Evolutionary conservation across 225 moss, liverwort and hornwort species (phyloP).

Genomic region (Antitrichia curtipendula): DNA sequence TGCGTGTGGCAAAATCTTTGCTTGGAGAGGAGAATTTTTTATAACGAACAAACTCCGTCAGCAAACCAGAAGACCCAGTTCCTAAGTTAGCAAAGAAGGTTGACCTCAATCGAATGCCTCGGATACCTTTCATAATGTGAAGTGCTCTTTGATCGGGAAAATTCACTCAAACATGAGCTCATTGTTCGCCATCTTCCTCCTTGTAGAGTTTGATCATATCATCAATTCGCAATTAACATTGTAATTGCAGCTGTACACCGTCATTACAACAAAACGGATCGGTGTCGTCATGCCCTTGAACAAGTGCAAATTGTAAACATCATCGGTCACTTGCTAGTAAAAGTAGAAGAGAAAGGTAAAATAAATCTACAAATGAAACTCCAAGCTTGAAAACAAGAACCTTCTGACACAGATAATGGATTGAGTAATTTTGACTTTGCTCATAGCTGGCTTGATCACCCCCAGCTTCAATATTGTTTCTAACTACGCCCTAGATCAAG

Average conservation of each 20-base stretch:
- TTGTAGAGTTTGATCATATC: slow-evolving; percentile 86
- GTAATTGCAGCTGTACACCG: slow-evolving; percentile 72
- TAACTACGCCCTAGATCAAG: slow-evolving; percentile 62
- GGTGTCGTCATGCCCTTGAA: neutral
- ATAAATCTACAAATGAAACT: no score
- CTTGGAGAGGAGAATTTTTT: no score
- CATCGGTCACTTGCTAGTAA: neutral
- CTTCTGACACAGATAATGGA: neutral
- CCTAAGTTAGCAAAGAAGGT: no score
- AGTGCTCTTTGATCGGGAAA: neutral
- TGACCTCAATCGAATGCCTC: no score
- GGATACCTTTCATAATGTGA: no score
- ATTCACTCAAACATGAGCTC: neutral
- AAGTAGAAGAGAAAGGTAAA: neutral
- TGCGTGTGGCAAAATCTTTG: no score
- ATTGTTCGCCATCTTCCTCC: slow-evolving; percentile 61
- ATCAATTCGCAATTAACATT: slow-evolving; percentile 54
- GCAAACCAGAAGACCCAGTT: no score
- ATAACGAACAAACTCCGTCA: no score
- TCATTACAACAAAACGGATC: neutral
- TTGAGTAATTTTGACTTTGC: slow-evolving; percentile 88
- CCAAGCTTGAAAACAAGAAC: no score
- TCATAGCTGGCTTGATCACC: slow-evolving; percentile 82
- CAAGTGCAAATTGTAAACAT: neutral
- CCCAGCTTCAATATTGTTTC: no score